Evolutionary conservation across 2,329 filamentous ascomycete species (phyloP), one percentile per base, ranked within the genome.

Genomic region (Ascochyta viciae-villosae): DNA sequence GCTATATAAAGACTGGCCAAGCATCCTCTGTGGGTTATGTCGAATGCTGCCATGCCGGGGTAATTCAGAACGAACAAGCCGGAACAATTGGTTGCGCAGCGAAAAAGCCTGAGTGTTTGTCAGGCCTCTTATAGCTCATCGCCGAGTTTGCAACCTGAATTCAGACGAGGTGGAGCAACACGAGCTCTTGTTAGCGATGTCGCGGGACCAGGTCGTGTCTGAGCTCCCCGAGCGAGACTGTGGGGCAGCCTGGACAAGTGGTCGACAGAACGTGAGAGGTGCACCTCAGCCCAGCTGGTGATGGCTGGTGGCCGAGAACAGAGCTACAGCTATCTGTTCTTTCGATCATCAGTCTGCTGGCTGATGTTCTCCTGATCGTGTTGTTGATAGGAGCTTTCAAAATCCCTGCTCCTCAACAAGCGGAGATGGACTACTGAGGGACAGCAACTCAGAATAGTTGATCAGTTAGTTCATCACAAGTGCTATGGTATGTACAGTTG

Each of bases 1-100:
- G 52, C 59, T 62, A 64, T 61, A 64, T 58, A 64, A 60, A 61
- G 61, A 53, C 44, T 10, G 31, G 53, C 54, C 59, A 60, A 64
- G 59, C 48, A 37, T 45, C 16, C 46, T 44, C 26, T 46, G 45
- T 34, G 40, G 38, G 19, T 27, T 23, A n/a, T 42, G 7, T 47
- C 16, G 15, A 47, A 43, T 56, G 16, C 47, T 43, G 8, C 10
- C 22, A 43, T 47, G 39, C 27, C 42, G 38, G 26, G 31, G 22
- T 12, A 26, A 24, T 37, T 31, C 23, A 24, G 27, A 19, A 41
- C 15, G 38, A 47, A 31, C 42, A 51, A 46, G 41, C 29, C 46
- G 46, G 40, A 33, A 41, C 15, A 50, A 48, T 16, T 41, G 16
- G 16, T 27, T 34, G 46, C 22, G 47, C 27, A 33, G 9, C 6